Evolutionary conservation across 208 protist genomes (phyloP), one percentile per base, ranked within the genome.

Genomic region (Leishmania lainsoni): DNA sequence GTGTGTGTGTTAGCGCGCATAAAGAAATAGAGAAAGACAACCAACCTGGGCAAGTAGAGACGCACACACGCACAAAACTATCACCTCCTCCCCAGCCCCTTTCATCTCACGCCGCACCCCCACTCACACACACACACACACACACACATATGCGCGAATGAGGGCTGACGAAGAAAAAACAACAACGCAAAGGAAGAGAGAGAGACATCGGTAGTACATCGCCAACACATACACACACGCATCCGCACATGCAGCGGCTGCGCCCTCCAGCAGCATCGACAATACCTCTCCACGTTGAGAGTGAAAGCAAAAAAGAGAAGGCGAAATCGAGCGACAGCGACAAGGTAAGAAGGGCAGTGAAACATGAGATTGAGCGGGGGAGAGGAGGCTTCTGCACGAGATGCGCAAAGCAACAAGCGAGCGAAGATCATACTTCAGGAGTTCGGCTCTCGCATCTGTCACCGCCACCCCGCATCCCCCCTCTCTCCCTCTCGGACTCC

Each of bases 211-310:
- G 14, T 70, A 48, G 65, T 48, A 12, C 4, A 68, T 68, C 63
- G 32, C 29, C 29, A 45, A 45, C 63, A 68, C 63, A 68, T 68
- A 29, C 63, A 42, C 63, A 68, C 63, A 14, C 26, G 32, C 29
- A 68, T 70, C 29, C 29, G 17, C 29, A 42, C 65, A 45, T 42
- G 32, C 35, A 70, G 65, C 35, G 49, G 65, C 65, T 49, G 65
- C 65, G 65, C 65, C 65, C 8, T 48, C 65, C 65, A 48, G 65
- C 45, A 70, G 42, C 65, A 70, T 70, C 65, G 39, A 42, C 32
- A 48, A 39, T 12, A 70, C 61, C 12, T 17, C 56, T 61, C 42
- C 56, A 48, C 26, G n/a, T 42, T 35, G 29, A 42, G 29, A 26
- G 22, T 17, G 32, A 39, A 22, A 35, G 20, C 65, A 70, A 2